Percentiles rank a stretch among this genome's conserved stretches.
Evolutionary conservation across 2,329 filamentous ascomycete species (phyloP).

Genomic region (Fusarium praegraminearum): DNA sequence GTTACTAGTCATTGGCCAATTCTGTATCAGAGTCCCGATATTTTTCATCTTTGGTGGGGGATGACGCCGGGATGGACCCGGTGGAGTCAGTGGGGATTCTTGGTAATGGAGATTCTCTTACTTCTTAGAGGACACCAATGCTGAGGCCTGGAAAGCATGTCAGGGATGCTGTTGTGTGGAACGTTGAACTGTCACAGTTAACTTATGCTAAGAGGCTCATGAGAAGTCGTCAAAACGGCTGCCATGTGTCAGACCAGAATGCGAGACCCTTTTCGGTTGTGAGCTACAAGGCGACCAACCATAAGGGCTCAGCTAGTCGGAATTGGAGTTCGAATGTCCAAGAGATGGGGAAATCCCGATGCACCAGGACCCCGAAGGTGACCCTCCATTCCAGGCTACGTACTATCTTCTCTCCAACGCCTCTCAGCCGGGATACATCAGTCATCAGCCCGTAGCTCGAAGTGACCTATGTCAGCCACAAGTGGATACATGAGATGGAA

Average conservation of each 20-base stretch:
- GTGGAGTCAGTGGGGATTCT: constrained; percentile 38
- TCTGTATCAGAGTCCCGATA: constrained; percentile 18
- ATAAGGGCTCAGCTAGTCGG: constrained; percentile 32
- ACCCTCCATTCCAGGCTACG: constrained; percentile 14
- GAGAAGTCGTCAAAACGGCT: constrained; percentile 16
- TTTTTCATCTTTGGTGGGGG: constrained; percentile 31
- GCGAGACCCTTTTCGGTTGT: constrained; percentile 9
- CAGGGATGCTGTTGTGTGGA: constrained; percentile 18
- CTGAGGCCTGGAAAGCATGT: constrained; percentile 7
- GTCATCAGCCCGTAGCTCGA: constrained; percentile 6
- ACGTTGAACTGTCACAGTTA: neutral
- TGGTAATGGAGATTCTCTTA: constrained; percentile 44
- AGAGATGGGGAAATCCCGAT: constrained; percentile 27
- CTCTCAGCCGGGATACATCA: constrained; percentile 8
- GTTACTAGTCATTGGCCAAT: constrained; percentile 34
- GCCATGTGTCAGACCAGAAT: constrained; percentile 25
- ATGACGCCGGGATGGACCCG: constrained; percentile 32
- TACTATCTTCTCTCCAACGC: constrained; percentile 5
- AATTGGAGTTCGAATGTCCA: constrained; percentile 6
- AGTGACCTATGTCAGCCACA: neutral
- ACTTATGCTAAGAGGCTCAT: constrained; percentile 17
- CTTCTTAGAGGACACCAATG: constrained; percentile 38
- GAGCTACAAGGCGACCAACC: constrained; percentile 28
- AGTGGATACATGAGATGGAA: constrained; percentile 26
- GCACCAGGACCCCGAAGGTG: constrained; percentile 34